Evolutionary conservation across 2,329 filamentous ascomycete species (phyloP), one percentile per base, ranked within the genome.

Genomic region (Lachnellula cervina): DNA sequence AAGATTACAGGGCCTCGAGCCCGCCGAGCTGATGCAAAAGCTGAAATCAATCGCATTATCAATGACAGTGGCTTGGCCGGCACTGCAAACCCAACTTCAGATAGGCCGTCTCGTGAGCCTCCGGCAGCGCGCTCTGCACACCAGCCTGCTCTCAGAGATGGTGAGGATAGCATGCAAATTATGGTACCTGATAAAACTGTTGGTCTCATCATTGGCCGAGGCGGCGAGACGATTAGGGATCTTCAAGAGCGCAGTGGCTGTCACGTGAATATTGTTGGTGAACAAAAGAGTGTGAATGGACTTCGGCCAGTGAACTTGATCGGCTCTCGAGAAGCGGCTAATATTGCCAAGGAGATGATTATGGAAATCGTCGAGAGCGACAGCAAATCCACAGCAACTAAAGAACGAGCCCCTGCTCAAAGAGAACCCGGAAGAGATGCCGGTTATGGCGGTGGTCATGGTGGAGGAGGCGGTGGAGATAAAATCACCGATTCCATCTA

Each of bases 291-390:
- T 69, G 82, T 96, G 63, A 95, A 95, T 68, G 91, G 91, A 45
- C 78, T 96, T 59, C 85, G 91, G 50, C 91, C 92, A 28, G 90
- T 96, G 60, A 96, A 96, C 70, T 79, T 96, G 49, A 96, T 96
- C 64, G 91, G 91, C 57, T 85, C 86, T 43, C 82, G 82, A 43
- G 81, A 86, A 65, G 86, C 90, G 51, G 87, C 90, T 49, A 83
- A 84, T 47, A 81, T 83, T 60, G 91, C 91, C 40, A 93, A 94
- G 73, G 88, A 94, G 63, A 76, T 93, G 59, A 96, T 96, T 64
- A 84, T 96, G 76, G 90, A 96, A 69, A 96, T 96, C 69, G 91
- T 96, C 52, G 91, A 96, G 64, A 96, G 90, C 72, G 91, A 96
- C 71, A 91, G 85, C 59, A 82, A 86, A 64, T 71, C 65, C 51